These are phyloP conservation scores for Rhynchosporium graminicola DNA, from an alignment of 2,329 filamentous ascomycete genomes.

Conservation along the genomic window DNA sequence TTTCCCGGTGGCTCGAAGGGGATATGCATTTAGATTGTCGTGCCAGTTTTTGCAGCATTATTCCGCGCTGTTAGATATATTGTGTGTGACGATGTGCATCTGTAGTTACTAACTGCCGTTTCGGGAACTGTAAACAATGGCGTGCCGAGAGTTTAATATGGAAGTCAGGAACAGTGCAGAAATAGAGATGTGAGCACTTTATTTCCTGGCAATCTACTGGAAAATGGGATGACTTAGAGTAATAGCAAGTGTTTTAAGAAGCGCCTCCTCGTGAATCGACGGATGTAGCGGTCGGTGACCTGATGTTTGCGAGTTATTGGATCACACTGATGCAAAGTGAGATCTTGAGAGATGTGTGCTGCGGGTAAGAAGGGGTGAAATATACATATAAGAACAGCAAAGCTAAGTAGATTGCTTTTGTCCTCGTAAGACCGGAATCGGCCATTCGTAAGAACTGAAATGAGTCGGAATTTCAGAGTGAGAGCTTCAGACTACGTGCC, in stretches of 20 bases:
- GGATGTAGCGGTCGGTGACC: neutral
- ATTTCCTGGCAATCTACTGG: neutral
- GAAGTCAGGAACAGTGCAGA: neutral
- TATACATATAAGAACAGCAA: neutral
- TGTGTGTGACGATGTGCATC: constrained; percentile 16
- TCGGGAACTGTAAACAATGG: constrained; percentile 12
- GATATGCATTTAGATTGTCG: neutral
- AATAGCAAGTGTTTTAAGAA: constrained; percentile 1
- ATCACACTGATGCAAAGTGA: neutral
- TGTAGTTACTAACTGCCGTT: neutral
- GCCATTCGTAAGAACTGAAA: neutral
- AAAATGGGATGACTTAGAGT: neutral
- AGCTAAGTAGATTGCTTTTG: neutral
- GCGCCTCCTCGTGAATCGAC: neutral
- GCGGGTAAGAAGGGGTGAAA: neutral
- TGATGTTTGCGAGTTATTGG: neutral
- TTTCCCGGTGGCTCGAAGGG: neutral
- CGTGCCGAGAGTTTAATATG: constrained; percentile 9
- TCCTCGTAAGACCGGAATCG: constrained; percentile 8
- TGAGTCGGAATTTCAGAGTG: neutral
- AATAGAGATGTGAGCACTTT: neutral
- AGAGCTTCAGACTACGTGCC: neutral
- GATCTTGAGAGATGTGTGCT: neutral
- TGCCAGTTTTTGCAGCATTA: constrained; percentile 12
- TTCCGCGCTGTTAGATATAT: constrained; percentile 17